Evolutionary conservation across 495 filamentous ascomycete species (phyloP).

Genomic region (Penicillium samsonianum): DNA sequence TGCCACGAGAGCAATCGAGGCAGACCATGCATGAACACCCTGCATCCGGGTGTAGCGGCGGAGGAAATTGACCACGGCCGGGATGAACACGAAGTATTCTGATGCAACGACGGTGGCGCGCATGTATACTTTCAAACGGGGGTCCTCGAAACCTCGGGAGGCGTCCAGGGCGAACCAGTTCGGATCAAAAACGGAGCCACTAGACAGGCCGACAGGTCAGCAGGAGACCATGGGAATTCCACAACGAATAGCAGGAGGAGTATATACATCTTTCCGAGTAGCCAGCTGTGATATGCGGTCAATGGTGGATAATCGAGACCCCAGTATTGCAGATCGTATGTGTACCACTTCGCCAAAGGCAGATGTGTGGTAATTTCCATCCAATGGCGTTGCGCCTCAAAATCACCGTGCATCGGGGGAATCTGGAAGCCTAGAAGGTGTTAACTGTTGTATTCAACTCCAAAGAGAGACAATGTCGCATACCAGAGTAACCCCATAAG

Average conservation of each 20-base stretch:
- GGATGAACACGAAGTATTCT: slow-evolving; percentile 87
- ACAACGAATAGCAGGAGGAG: not conserved
- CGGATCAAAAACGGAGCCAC: slow-evolving; percentile 74
- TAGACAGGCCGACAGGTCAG: slow-evolving; percentile 22
- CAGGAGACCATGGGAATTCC: slow-evolving; percentile 17
- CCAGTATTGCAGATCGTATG: slow-evolving; percentile 96
- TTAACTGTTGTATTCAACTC: slow-evolving; percentile 16
- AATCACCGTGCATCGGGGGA: slow-evolving; percentile 94
- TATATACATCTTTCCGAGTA: slow-evolving; percentile 76
- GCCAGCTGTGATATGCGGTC: slow-evolving; percentile 97
- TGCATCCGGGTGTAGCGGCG: slow-evolving; percentile 72
- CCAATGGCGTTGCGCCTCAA: slow-evolving; percentile 97
- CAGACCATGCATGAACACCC: slow-evolving; percentile 72
- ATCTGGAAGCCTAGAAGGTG: slow-evolving; percentile 63
- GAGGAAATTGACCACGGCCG: slow-evolving; percentile 79
- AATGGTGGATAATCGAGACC: slow-evolving; percentile 96
- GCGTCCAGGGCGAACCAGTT: slow-evolving; percentile 85
- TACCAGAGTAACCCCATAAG: slow-evolving; percentile 93
- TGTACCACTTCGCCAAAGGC: slow-evolving; percentile 94
- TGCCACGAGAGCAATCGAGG: slow-evolving; percentile 81
- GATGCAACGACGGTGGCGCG: slow-evolving; percentile 84
- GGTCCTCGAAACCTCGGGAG: slow-evolving; percentile 79
- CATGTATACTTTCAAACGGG: slow-evolving; percentile 89
- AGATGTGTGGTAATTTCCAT: slow-evolving; percentile 93
- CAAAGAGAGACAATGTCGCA: slow-evolving; percentile 8